A percentile compares a stretch with the other conserved stretches of the same genome.
These are phyloP conservation scores for Platanthera zijinensis DNA, from an alignment of 106 monocot species.

Conservation along the genomic window DNA sequence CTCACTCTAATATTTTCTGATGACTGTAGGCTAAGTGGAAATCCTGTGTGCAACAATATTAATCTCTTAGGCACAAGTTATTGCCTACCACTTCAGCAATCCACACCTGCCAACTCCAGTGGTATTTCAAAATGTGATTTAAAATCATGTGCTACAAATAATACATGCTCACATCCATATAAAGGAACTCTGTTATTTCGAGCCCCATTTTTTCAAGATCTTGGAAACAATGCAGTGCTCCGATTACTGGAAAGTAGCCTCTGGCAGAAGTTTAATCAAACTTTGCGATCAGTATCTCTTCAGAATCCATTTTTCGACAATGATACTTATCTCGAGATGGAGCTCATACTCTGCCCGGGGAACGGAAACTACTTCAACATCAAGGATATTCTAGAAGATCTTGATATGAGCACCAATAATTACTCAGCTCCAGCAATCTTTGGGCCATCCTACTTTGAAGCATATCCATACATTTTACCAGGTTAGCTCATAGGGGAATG, in stretches of 20 bases:
- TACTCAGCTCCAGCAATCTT: constrained; percentile 27
- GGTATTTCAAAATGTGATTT: background rate
- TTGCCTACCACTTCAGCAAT: constrained; percentile 18
- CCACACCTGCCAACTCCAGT: background rate
- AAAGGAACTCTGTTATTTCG: constrained; percentile 42
- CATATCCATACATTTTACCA: constrained; percentile 21
- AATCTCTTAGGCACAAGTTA: constrained; percentile 13
- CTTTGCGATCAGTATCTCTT: constrained; percentile 13
- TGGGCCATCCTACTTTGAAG: constrained; percentile 45
- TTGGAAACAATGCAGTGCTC: constrained; percentile 7
- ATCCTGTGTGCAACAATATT: constrained; percentile 41
- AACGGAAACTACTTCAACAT: constrained; percentile 24
- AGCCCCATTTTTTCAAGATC: constrained; percentile 46
- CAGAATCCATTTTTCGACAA: constrained; percentile 21
- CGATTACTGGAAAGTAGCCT: constrained; percentile 17
- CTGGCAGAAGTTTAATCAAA: constrained; percentile 8
- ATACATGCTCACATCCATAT: constrained; percentile 47
- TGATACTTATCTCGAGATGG: constrained; percentile 40
- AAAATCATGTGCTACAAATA: constrained; percentile 8
- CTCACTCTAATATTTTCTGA: background rate
- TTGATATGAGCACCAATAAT: constrained; percentile 25
- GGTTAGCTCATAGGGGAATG: background rate
- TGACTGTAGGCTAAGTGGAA: constrained; percentile 33
- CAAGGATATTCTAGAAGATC: constrained; percentile 27
- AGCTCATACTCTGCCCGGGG: constrained; percentile 36